These are phyloP conservation scores for Euphorbia corollata DNA, from an alignment of 441 rosid genomes.

Conservation along the genomic window DNA sequence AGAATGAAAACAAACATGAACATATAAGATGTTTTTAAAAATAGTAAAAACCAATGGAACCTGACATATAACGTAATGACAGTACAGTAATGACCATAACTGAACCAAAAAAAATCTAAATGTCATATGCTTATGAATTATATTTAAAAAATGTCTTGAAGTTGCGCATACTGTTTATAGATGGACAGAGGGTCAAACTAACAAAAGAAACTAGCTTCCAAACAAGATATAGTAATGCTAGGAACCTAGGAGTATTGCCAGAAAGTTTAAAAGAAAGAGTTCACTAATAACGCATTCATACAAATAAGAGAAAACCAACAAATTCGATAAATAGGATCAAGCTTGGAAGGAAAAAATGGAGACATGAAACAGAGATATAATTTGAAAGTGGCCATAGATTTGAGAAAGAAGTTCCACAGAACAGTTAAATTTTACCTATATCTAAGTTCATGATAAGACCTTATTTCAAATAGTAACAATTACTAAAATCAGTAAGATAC, in stretches of 20 bases:
- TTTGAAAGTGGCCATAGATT: too few species aligned
- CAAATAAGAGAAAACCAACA: background rate
- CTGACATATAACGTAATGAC: too few species aligned
- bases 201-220: background rate
- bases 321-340: background rate
- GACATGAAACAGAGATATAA: too few species aligned
- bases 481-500: background rate
- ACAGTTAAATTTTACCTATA: background rate
- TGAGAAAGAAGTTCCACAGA: background rate
- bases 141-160: background rate
- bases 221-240: too few species aligned
- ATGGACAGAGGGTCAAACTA: background rate
- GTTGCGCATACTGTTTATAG: background rate
- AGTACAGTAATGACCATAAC: background rate
- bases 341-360: background rate
- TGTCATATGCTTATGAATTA: background rate
- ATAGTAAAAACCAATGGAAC: background rate
- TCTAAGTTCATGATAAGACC: background rate
- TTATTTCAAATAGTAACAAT: background rate
- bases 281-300: background rate
- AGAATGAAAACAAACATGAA: conserved; percentile 6
- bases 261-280: background rate
- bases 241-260: background rate
- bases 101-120: background rate
- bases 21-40: background rate